A percentile compares a stretch with the other conserved stretches of the same genome.
Conservation (phyloP, 1,139 yeast genomes). For the Debaryomyces nepalensis region DNA sequence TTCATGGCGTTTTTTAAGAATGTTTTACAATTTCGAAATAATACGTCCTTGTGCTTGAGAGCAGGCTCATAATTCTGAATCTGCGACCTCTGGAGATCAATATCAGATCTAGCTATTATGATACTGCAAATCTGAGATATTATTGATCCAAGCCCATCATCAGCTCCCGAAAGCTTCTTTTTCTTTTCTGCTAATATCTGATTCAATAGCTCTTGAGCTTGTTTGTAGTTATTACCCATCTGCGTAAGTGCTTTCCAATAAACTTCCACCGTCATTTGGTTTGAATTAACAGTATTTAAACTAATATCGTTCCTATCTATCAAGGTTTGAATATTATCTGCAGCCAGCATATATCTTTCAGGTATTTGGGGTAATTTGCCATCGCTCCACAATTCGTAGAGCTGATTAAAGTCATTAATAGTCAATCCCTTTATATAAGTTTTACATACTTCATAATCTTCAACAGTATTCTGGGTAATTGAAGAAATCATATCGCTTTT, state of each 20-base stretch:
- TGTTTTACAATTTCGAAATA: slow-evolving; percentile 44
- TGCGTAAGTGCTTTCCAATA: slow-evolving; percentile 47
- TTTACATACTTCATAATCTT: slow-evolving; percentile 31
- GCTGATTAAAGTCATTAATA: slow-evolving; percentile 20
- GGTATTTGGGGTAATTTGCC: slow-evolving; percentile 29
- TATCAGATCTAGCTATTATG: slow-evolving; percentile 54
- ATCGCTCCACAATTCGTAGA: slow-evolving; percentile 33
- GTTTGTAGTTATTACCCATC: slow-evolving; percentile 43
- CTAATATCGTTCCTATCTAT: slow-evolving; percentile 42
- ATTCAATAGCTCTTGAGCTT: slow-evolving; percentile 41
- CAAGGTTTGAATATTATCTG: slow-evolving; percentile 48
- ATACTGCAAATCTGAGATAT: slow-evolving; percentile 49
- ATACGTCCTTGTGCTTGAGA: slow-evolving; percentile 29
- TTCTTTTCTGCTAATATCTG: slow-evolving; percentile 22
- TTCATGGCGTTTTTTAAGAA: slow-evolving; percentile 53
- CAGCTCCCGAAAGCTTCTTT: slow-evolving; percentile 23
- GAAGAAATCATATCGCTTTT: slow-evolving; percentile 33
- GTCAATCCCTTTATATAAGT: slow-evolving; percentile 30
- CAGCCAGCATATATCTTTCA: slow-evolving; percentile 44
- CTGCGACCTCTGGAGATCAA: slow-evolving; percentile 54
- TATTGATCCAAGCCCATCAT: slow-evolving; percentile 38
- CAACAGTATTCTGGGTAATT: slow-evolving; percentile 27
- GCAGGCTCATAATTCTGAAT: slow-evolving; percentile 35
- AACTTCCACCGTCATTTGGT: slow-evolving; percentile 17
- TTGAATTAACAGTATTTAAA: slow-evolving; percentile 18